Conservation (phyloP, 495 filamentous ascomycete species). For the Aspergillus campestris region DNA sequence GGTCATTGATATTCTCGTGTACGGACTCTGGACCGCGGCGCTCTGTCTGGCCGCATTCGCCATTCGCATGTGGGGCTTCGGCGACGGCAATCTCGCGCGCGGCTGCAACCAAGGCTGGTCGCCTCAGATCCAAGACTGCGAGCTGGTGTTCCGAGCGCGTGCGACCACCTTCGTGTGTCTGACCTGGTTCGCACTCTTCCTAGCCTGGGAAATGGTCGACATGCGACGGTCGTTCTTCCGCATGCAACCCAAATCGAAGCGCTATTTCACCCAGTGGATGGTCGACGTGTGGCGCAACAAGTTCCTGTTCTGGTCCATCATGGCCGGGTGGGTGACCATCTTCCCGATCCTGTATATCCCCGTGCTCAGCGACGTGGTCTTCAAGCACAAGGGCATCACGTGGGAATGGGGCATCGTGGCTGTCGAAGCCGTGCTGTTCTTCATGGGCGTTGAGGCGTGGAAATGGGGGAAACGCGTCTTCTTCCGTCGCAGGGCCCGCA, state of each 20-base stretch:
- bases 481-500: constrained; percentile 18
- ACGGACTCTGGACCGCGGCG: constrained; percentile 61
- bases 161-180: constrained; percentile 56
- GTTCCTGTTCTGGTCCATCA: constrained; percentile 59
- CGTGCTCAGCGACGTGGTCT: constrained; percentile 53
- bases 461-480: constrained; percentile 49
- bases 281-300: constrained; percentile 56
- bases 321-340: constrained; percentile 54
- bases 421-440: constrained; percentile 46
- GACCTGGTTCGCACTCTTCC: constrained; percentile 57
- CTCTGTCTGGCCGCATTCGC: constrained; percentile 59
- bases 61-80: constrained; percentile 58
- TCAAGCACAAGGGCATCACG: constrained; percentile 54
- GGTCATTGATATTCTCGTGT: constrained; percentile 58
- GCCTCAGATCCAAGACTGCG: constrained; percentile 29
- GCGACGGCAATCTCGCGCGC: constrained; percentile 52
- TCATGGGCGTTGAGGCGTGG: constrained; percentile 53
- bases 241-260: constrained; percentile 45
- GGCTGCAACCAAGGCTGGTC: constrained; percentile 51
- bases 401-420: constrained; percentile 62
- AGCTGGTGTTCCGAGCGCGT: constrained; percentile 52
- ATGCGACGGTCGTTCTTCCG: constrained; percentile 55
- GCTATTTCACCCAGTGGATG: constrained; percentile 43
- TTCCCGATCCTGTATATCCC: constrained; percentile 64
- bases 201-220: constrained; percentile 60